Evolutionary conservation across 2,329 filamentous ascomycete species (phyloP).

Genomic region (Pyrenophora seminiperda): DNA sequence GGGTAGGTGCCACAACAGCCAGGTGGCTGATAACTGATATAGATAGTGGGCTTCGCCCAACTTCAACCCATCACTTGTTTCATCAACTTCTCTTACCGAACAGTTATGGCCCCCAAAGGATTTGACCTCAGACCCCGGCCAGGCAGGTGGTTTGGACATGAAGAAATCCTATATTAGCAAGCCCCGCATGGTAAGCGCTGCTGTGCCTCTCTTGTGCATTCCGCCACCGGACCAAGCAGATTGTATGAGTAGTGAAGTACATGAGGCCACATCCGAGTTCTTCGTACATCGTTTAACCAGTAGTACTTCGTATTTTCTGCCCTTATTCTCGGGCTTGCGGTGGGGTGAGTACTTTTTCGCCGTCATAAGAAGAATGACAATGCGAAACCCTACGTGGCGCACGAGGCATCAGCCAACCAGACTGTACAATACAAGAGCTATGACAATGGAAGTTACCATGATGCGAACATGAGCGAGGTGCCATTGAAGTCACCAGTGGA

Average conservation of each 20-base stretch:
- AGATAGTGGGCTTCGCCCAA: no score
- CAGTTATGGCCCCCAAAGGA: background rate
- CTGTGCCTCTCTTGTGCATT: background rate
- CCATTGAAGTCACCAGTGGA: conserved; percentile 7
- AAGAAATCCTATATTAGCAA: background rate
- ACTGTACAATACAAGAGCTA: background rate
- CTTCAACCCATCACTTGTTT: background rate
- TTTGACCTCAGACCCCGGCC: background rate
- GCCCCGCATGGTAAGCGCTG: background rate
- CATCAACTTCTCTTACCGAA: no score
- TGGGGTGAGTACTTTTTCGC: conserved; percentile 2
- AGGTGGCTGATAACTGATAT: no score
- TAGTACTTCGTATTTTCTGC: conserved; percentile 10
- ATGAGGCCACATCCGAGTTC: background rate
- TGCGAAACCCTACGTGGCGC: background rate
- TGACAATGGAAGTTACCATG: background rate
- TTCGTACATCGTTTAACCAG: conserved; percentile 4
- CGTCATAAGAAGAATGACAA: background rate
- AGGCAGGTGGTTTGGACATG: background rate
- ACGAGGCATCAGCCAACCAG: background rate
- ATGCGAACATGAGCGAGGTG: conserved; percentile 2
- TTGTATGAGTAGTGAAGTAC: background rate
- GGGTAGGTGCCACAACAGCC: no score
- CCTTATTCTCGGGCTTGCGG: background rate
- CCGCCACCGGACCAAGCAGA: background rate